Evolutionary conservation across 2,329 filamentous ascomycete species (phyloP), one percentile per base, ranked within the genome.

Genomic region (Penicillium fuscoglaucum): DNA sequence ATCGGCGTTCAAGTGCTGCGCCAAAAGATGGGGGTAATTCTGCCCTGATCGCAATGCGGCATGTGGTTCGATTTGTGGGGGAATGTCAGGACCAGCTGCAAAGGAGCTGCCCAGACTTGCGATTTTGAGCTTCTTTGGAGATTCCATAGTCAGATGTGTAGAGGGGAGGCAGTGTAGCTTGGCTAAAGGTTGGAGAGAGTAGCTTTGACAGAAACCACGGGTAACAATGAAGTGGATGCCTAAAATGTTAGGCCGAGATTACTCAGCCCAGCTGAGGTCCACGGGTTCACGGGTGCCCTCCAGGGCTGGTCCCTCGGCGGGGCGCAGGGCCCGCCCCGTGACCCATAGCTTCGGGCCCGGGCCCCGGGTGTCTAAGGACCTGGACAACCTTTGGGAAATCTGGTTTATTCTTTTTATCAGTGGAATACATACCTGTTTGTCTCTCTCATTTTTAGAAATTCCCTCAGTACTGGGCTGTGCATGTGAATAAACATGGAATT

Each of bases 101-200:
- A 62, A 63, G 9, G 61, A 63, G 55, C 61, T 63, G 17, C 61
- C 61, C 15, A 63, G 40, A 28, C 60, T 63, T 8, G 49, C 61
- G 26, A 63, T 60, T 12, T 50, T 57, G 29, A 63, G 52, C 26
- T 49, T 57, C 28, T 48, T 37, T 24, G 13, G 19, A 13, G n/a
- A 15, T 12, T 41, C 50, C 55, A 54, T 54, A 1, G 9, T 54
- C 19, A 19, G 17, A 31, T 45, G 17, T 28, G 26, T 49, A 49
- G 31, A 33, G 15, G 19, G 17, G 29, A 24, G 3, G 24, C 8
- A 50, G n/a, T 17, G 12, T 46, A 17, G 35, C 35, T 40, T n/a
- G 31, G 6, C 33, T 37, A 13, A 31, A 7, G 15, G 51, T 26
- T 52, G 50, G 39, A 28, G 29, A 45, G 17, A 31, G 28, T 37